Evolutionary conservation across 352 stramenopile genomes (phyloP).

Genomic region (Saprolegnia parasitica): DNA sequence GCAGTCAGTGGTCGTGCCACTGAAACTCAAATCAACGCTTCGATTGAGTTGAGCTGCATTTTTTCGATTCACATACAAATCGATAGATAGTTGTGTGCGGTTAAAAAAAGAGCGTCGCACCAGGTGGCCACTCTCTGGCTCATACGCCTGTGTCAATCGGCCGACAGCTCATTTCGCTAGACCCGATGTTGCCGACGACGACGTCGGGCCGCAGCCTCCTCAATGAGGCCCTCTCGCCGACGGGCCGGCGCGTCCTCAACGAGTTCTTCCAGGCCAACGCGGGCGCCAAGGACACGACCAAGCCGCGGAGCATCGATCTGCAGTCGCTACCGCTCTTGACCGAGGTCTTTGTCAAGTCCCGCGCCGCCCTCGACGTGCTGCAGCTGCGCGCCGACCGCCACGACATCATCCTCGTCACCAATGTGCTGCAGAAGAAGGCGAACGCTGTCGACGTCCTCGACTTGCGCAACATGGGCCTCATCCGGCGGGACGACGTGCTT

Average conservation of each 20-base stretch:
- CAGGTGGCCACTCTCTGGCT: conserved; percentile 6
- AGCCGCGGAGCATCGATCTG: background rate
- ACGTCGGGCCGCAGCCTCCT: conserved; percentile 41
- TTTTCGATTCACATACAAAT: too few species aligned
- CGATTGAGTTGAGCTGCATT: too few species aligned
- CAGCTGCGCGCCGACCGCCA: conserved; percentile 10
- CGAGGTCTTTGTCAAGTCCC: conserved; percentile 13
- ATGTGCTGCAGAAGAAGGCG: conserved; percentile 18
- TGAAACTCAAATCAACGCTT: too few species aligned
- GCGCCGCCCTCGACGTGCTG: conserved; percentile 5
- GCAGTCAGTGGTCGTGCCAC: too few species aligned
- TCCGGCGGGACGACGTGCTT: conserved; percentile 53
- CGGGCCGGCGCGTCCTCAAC: conserved; percentile 42
- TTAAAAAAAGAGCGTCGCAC: background rate
- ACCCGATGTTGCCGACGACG: background rate
- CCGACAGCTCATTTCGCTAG: background rate
- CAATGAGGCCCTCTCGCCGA: conserved; percentile 54
- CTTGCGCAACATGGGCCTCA: conserved; percentile 30
- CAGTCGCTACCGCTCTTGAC: conserved; percentile 20
- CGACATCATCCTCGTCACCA: conserved; percentile 15
- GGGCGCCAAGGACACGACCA: background rate
- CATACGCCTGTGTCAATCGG: conserved; percentile 4
- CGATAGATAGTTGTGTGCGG: too few species aligned
- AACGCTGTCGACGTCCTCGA: conserved; percentile 9
- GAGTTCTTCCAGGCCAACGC: conserved; percentile 41